Percentiles rank a stretch among this genome's conserved stretches.
Evolutionary conservation across 1,284 basidiomycete species (phyloP).

Genomic region (Xerocomus amazonicus): DNA sequence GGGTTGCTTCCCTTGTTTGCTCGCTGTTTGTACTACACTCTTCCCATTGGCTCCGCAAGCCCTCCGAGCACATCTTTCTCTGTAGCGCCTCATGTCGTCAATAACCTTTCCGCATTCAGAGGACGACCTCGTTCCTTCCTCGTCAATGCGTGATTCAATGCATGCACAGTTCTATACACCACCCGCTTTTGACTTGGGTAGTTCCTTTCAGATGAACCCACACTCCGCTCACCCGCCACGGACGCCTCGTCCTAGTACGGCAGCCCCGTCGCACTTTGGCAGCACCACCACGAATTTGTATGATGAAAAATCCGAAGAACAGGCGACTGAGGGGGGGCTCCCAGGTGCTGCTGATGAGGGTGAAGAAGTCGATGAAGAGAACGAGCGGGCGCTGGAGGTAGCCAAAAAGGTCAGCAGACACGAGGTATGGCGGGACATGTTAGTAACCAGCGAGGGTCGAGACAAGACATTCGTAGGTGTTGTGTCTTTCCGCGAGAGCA

Average conservation of each 20-base stretch:
- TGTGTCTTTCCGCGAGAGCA: neutral
- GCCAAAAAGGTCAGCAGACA: constrained; percentile 48
- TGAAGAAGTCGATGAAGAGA: constrained; percentile 41
- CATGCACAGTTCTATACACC: constrained; percentile 37
- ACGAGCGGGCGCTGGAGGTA: constrained; percentile 41
- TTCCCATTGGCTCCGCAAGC: neutral
- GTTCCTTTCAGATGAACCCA: constrained; percentile 73
- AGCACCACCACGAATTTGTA: constrained; percentile 16
- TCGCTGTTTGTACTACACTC: constrained; percentile 17
- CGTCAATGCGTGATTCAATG: constrained; percentile 37
- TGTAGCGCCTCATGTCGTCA: constrained; percentile 41
- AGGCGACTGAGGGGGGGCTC: constrained; percentile 33
- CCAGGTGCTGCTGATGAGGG: constrained; percentile 40
- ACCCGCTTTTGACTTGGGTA: constrained; percentile 39
- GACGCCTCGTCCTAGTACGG: constrained; percentile 49
- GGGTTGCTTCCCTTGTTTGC: constrained; percentile 21
- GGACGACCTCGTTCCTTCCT: constrained; percentile 38
- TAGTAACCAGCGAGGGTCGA: constrained; percentile 69
- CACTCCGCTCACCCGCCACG: constrained; percentile 72
- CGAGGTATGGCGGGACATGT: constrained; percentile 74
- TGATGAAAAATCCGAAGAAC: constrained; percentile 37
- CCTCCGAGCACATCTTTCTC: too few relatives aligned
- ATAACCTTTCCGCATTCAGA: constrained; percentile 43
- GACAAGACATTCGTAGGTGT: constrained; percentile 77
- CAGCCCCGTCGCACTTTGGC: constrained; percentile 21